Base-by-base conservation (phyloP, 2,329 filamentous ascomycete species). In the Ophiocordyceps unilateralis region DNA sequence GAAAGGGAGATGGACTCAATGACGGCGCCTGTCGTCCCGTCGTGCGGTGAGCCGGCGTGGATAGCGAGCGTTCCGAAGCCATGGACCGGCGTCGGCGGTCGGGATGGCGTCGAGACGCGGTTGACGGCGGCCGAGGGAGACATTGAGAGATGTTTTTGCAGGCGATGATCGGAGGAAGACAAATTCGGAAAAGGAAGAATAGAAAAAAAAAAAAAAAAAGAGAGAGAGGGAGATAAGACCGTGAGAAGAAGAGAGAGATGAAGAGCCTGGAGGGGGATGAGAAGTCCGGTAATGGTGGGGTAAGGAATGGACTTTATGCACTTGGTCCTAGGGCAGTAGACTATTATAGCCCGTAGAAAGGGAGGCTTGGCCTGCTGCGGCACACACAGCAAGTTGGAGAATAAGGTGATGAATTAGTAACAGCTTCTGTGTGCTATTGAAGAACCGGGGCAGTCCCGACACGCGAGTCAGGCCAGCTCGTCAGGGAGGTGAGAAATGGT, bases 1-100 rank as follows among this genome's bases (percentile, higher is more conserved):
- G 88, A 94, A 21, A 98, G 77, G 10, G 89, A 95, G 61, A 98
- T 95, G 53, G 91, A 68, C 64, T 91, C 86, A 60, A 98, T 98
- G 54, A 98, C 91, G 51, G 91, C 91, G 49, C 91, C 91, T 21
- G 89, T 98, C 36, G 76, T 69, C 40, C 89, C 83, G 65, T 98
- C 91, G 61, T 93, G 84, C 54, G 85, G 85, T 38, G 86, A 76
- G 47, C 91, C 91, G 49, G 89, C 88, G 64, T 98, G 91, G 19
- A 98, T 91, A 45, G 91, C 91, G 48, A 93, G 75, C 40, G 91
- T 98, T 47, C 86, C 91, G 64, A 98, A 96, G 49, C 76, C 71
- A 60, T 86, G 80, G 45, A 80, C 71, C 49, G 85, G 83, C 39
- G 83, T 81, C 44, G 61, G 75, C 40, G 81, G 76, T 49, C 80